Percentiles rank a stretch among this genome's conserved stretches.
Conservation (phyloP, 2,329 filamentous ascomycete species). For the Neofusicoccum cordaticola region DNA sequence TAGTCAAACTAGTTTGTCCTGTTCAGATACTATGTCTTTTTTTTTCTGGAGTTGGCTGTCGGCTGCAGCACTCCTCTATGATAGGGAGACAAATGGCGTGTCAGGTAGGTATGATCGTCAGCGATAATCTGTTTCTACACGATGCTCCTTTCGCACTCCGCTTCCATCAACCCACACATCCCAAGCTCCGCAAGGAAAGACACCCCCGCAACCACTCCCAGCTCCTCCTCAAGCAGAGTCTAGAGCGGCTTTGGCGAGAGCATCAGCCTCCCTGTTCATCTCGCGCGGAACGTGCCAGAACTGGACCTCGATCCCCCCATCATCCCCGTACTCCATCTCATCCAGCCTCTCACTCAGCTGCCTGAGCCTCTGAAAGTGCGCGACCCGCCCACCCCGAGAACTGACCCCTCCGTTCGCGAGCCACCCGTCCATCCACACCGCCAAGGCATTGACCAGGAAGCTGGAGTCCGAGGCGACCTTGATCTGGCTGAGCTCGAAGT, state of each 20-base stretch:
- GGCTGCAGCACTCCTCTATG: too few relatives aligned
- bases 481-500: slow-evolving; percentile 12
- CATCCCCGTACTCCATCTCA: slow-evolving; percentile 16
- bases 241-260: slow-evolving; percentile 22
- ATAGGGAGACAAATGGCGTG: too few relatives aligned
- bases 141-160: too few relatives aligned
- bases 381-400: slow-evolving; percentile 23
- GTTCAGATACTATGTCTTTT: too few relatives aligned
- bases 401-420: slow-evolving; percentile 29
- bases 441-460: slow-evolving; percentile 34
- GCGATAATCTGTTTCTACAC: too few relatives aligned
- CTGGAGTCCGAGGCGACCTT: slow-evolving; percentile 31
- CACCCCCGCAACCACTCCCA: too few relatives aligned
- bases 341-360: slow-evolving; percentile 22
- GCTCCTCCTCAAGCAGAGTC: slow-evolving; percentile 27
- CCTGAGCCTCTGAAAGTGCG: slow-evolving; percentile 26
- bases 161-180: too few relatives aligned
- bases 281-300: slow-evolving; percentile 28
- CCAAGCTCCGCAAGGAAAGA: too few relatives aligned
- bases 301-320: slow-evolving; percentile 22
- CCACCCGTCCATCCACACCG: slow-evolving; percentile 33
- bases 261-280: slow-evolving; percentile 23
- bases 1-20: too few relatives aligned
- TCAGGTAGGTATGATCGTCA: too few relatives aligned
- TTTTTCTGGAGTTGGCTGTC: too few relatives aligned